Percentiles rank a stretch among this genome's conserved stretches.
These are phyloP conservation scores for Phylloporus sp. DNA, from an alignment of 768 basidiomycete species.

Conservation along the genomic window DNA sequence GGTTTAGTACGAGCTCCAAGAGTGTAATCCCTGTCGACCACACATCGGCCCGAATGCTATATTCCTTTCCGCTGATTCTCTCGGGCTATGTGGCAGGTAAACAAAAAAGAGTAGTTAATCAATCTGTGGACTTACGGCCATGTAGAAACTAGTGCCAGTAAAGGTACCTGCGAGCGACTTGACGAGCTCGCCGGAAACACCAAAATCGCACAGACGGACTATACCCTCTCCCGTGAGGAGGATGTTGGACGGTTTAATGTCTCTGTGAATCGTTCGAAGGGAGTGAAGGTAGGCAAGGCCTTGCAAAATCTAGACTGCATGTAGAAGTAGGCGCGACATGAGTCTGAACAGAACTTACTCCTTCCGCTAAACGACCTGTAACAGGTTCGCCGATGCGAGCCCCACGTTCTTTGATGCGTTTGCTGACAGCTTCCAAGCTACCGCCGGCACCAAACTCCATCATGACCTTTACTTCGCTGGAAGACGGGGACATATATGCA, in stretches of 20 bases:
- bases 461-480: conserved; percentile 90
- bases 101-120: background rate
- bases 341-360: conserved; percentile 48
- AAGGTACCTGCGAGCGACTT: conserved; percentile 91
- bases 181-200: conserved; percentile 94
- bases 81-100: conserved; percentile 61
- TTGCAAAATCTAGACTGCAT: conserved; percentile 60
- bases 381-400: conserved; percentile 84
- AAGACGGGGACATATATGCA: conserved; percentile 82
- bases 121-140: conserved; percentile 72
- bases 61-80: conserved; percentile 87
- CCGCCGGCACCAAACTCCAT: conserved; percentile 91
- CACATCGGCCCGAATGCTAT: conserved; percentile 93
- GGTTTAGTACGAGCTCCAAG: conserved; percentile 89
- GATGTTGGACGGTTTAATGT: conserved; percentile 93
- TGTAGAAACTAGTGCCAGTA: conserved; percentile 96
- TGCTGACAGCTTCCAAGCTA: conserved; percentile 85
- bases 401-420: conserved; percentile 74
- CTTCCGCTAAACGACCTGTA: conserved; percentile 88
- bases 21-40: conserved; percentile 97
- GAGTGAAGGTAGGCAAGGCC: conserved; percentile 93
- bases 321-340: conserved; percentile 5
- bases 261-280: conserved; percentile 90
- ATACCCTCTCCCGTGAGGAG: conserved; percentile 85
- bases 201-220: conserved; percentile 93